Evolutionary conservation across 2,329 filamentous ascomycete genomes (phyloP).

Genomic region (Epichloe amarillans): DNA sequence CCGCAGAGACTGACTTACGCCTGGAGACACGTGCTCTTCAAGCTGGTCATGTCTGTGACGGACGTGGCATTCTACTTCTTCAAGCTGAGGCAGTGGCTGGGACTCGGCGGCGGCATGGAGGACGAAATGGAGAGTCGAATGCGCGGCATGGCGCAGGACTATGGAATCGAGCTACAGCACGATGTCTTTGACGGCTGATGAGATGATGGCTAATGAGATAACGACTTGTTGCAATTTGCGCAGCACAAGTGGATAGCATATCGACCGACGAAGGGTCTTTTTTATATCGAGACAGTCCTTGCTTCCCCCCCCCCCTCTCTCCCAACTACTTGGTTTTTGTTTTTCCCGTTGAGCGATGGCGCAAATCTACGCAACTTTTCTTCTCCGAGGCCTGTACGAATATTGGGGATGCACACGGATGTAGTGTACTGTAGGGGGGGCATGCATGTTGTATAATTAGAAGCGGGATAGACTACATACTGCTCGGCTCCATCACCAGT

Average conservation of each 20-base stretch:
- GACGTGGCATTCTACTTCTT: conserved; percentile 77
- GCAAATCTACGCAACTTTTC: neutral
- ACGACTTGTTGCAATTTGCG: neutral
- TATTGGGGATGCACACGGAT: neutral
- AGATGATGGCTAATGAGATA: conserved; percentile 49
- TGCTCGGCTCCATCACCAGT: too few species aligned
- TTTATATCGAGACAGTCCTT: neutral
- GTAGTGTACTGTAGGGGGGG: neutral
- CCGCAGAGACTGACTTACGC: conserved; percentile 53
- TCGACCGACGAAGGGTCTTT: too few species aligned
- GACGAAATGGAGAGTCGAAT: conserved; percentile 84
- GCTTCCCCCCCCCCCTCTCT: neutral
- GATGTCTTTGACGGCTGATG: conserved; percentile 69
- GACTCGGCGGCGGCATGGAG: conserved; percentile 75
- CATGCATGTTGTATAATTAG: too few species aligned
- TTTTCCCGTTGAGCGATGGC: neutral
- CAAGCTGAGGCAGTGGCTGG: conserved; percentile 63
- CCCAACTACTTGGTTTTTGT: neutral
- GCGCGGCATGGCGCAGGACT: conserved; percentile 77
- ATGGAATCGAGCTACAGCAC: conserved; percentile 83
- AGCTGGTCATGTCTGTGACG: conserved; percentile 57
- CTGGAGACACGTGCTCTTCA: conserved; percentile 71
- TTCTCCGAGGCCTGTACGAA: neutral
- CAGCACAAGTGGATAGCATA: too few species aligned
- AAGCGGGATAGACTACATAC: too few species aligned